Percentiles rank a stretch among this genome's conserved stretches.
These are phyloP conservation scores for Ustilago trichophora DNA, from an alignment of 1,284 basidiomycete species.

Conservation along the genomic window DNA sequence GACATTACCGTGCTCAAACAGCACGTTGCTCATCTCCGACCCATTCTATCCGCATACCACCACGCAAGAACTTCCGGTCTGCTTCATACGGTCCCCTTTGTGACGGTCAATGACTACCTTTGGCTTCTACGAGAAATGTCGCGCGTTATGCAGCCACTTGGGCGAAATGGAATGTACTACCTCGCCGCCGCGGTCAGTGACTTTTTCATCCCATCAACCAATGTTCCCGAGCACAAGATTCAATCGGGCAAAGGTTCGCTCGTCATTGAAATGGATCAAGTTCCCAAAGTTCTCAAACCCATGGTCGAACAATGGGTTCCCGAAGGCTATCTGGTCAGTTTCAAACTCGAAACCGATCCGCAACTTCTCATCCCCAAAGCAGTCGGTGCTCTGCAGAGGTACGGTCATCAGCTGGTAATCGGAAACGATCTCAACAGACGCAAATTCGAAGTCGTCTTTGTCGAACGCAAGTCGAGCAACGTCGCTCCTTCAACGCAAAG, in stretches of 20 bases:
- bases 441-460: constrained; percentile 91
- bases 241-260: constrained; percentile 88
- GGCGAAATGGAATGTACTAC: constrained; percentile 86
- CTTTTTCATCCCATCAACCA: constrained; percentile 91
- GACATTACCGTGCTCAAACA: constrained; percentile 75
- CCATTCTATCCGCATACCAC: constrained; percentile 84
- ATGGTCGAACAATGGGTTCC: constrained; percentile 93
- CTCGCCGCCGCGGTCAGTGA: constrained; percentile 97
- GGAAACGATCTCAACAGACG: constrained; percentile 90
- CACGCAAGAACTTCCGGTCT: constrained; percentile 77
- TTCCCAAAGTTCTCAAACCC: constrained; percentile 92
- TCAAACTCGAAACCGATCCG: constrained; percentile 97
- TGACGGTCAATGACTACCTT: constrained; percentile 95
- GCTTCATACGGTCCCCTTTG: constrained; percentile 86
- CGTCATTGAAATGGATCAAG: constrained; percentile 96
- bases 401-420: constrained; percentile 96
- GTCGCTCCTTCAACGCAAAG: background rate
- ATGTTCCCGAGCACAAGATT: constrained; percentile 95
- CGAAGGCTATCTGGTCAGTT: constrained; percentile 90
- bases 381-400: constrained; percentile 83
- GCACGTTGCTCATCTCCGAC: constrained; percentile 75
- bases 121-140: constrained; percentile 87
- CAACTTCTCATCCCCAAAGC: constrained; percentile 88
- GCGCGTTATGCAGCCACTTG: constrained; percentile 72
- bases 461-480: constrained; percentile 68